A percentile compares a stretch with the other conserved stretches of the same genome.
Conservation (phyloP, 805 yeast genomes). For the Candida khao-thaluensis region DNA sequence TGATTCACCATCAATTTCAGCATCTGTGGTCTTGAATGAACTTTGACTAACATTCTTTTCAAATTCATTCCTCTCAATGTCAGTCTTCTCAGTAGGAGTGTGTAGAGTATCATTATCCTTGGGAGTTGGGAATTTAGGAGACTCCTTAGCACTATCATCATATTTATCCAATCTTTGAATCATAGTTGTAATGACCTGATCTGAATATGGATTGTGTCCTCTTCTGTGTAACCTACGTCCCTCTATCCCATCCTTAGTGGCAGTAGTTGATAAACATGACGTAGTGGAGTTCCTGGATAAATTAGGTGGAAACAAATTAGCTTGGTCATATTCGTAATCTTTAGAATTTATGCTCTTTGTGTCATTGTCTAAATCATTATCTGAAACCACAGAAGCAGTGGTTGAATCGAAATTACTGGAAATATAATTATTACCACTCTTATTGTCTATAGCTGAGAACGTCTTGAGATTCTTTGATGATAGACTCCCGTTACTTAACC, state of each 20-base stretch:
- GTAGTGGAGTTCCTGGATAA: conserved; percentile 61
- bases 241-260: conserved; percentile 72
- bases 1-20: conserved; percentile 28
- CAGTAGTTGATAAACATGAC: conserved; percentile 69
- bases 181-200: conserved; percentile 24
- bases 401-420: conserved; percentile 6
- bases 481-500: conserved; percentile 14
- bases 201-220: conserved; percentile 38
- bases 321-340: conserved; percentile 4
- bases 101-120: no score
- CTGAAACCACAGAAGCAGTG: conserved; percentile 21
- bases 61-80: no score
- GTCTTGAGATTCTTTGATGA: conserved; percentile 22
- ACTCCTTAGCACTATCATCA: no score
- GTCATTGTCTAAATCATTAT: conserved; percentile 4
- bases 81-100: no score
- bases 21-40: conserved; percentile 27
- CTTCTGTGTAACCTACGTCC: conserved; percentile 55
- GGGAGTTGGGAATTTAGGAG: no score
- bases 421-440: background rate
- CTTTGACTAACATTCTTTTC: conserved; percentile 16
- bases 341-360: conserved; percentile 2
- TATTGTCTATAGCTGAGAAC: conserved; percentile 5
- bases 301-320: conserved; percentile 29
- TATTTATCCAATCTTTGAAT: conserved; percentile 10